phyloP scores from a whole-genome alignment of 1,139 yeast genomes.

The Ogataea hybrid region DNA sequence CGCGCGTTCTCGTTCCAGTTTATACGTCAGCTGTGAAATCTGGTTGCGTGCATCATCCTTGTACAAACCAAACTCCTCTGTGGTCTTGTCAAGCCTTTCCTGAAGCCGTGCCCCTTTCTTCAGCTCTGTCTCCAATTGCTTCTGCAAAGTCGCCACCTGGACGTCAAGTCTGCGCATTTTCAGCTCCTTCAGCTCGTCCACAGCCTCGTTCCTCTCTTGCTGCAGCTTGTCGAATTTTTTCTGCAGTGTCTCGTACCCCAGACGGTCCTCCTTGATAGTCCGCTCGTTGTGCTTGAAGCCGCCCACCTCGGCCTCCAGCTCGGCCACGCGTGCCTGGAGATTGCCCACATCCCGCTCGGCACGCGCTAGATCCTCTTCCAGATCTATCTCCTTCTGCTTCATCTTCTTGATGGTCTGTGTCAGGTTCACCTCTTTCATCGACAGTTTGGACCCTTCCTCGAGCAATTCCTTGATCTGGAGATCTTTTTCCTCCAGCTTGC shows the following conservation, averaged over 20 bases:
- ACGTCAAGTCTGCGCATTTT: constrained; percentile 37
- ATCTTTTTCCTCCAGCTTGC: constrained; percentile 49
- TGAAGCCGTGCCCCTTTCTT: constrained; percentile 33
- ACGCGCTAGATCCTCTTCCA: constrained; percentile 33
- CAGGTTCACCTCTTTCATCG: constrained; percentile 69
- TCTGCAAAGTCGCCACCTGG: constrained; percentile 40
- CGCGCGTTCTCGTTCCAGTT: constrained; percentile 32
- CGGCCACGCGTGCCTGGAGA: constrained; percentile 34
- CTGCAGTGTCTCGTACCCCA: constrained; percentile 30
- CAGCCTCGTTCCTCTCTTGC: constrained; percentile 26
- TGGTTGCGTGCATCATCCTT: constrained; percentile 39
- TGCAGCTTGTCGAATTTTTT: constrained; percentile 23
- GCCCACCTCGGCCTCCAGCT: constrained; percentile 33
- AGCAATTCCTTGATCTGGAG: constrained; percentile 55
- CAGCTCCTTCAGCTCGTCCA: constrained; percentile 32
- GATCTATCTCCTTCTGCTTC: constrained; percentile 47
- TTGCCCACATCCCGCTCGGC: constrained; percentile 30
- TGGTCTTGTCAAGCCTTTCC: constrained; percentile 39
- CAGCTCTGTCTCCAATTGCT: constrained; percentile 37
- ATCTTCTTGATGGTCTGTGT: constrained; percentile 67
- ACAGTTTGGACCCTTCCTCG: constrained; percentile 77
- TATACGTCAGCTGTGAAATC: constrained; percentile 28
- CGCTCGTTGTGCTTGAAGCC: constrained; percentile 28
- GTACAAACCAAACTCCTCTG: constrained; percentile 40
- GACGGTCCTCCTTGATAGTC: constrained; percentile 24